These are phyloP conservation scores for Annona cherimola DNA, from an alignment of 164 flowering plant species.

Conservation along the genomic window DNA sequence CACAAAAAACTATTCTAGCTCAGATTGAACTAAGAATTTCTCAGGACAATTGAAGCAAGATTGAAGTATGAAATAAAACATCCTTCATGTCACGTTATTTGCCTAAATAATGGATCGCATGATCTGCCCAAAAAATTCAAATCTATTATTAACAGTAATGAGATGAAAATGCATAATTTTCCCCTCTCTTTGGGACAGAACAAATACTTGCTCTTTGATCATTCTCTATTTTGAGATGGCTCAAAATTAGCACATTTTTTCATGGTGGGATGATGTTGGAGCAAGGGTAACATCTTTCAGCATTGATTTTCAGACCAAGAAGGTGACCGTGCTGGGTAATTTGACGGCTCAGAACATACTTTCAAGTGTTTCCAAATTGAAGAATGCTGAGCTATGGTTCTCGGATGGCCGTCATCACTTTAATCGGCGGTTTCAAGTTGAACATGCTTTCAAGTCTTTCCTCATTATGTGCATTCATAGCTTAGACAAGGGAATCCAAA, in stretches of 20 bases:
- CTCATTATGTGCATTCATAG: no score
- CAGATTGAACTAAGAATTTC: no score
- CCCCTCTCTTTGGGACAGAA: not conserved
- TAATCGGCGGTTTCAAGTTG: not conserved
- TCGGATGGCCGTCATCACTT: conserved; percentile 24
- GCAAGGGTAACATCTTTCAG: conserved; percentile 86
- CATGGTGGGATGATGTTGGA: conserved; percentile 5
- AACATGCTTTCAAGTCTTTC: no score
- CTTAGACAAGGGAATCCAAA: no score
- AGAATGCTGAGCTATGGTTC: conserved; percentile 86
- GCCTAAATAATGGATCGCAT: no score
- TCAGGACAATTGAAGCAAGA: no score
- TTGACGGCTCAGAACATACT: conserved; percentile 73
- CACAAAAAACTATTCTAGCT: no score
- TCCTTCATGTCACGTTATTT: no score
- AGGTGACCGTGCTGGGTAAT: conserved; percentile 75
- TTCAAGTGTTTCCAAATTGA: conserved; percentile 74
- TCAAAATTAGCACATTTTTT: not conserved
- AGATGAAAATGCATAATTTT: no score
- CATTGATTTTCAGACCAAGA: conserved; percentile 69
- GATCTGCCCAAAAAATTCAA: no score
- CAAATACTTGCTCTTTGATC: not conserved
- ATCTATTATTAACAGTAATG: no score
- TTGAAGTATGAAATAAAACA: no score
- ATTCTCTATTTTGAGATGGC: not conserved